Percentiles rank a stretch among this genome's conserved stretches.
These are phyloP conservation scores for Plicaturopsis crispa DNA, from an alignment of 768 basidiomycete species.

Conservation along the genomic window DNA sequence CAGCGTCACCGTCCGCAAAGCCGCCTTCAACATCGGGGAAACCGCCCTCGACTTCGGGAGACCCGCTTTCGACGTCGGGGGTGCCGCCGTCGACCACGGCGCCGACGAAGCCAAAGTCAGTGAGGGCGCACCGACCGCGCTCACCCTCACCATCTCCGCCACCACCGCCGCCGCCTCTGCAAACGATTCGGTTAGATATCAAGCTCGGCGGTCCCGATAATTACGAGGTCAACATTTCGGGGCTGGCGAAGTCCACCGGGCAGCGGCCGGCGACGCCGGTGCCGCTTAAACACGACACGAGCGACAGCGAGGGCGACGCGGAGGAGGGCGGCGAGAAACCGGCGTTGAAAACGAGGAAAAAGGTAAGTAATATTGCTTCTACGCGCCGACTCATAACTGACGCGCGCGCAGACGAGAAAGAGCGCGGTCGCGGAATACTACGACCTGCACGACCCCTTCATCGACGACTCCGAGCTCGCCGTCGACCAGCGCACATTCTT, in stretches of 20 bases:
- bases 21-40: too few species aligned
- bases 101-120: conserved; percentile 46
- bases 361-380: conserved; percentile 10
- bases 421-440: conserved; percentile 68
- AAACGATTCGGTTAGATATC: conserved; percentile 66
- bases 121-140: conserved; percentile 34
- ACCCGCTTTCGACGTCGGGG: too few species aligned
- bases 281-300: conserved; percentile 36
- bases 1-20: too few species aligned
- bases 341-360: conserved; percentile 14
- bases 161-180: conserved; percentile 40
- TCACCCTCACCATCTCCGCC: conserved; percentile 54
- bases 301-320: conserved; percentile 48
- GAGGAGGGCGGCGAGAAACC: conserved; percentile 29
- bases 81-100: too few species aligned
- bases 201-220: conserved; percentile 63
- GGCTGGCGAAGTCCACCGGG: conserved; percentile 53
- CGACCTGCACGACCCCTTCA: conserved; percentile 88
- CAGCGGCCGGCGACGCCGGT: conserved; percentile 56
- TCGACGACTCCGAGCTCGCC: conserved; percentile 92
- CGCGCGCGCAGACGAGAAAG: conserved; percentile 33
- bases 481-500: conserved; percentile 88
- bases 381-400: conserved; percentile 3
- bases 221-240: conserved; percentile 64
- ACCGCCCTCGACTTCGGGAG: too few species aligned